Percentiles rank a stretch among this genome's conserved stretches.
Conservation (phyloP, 2,329 filamentous ascomycete genomes). For the Fusarium miscanthi region DNA sequence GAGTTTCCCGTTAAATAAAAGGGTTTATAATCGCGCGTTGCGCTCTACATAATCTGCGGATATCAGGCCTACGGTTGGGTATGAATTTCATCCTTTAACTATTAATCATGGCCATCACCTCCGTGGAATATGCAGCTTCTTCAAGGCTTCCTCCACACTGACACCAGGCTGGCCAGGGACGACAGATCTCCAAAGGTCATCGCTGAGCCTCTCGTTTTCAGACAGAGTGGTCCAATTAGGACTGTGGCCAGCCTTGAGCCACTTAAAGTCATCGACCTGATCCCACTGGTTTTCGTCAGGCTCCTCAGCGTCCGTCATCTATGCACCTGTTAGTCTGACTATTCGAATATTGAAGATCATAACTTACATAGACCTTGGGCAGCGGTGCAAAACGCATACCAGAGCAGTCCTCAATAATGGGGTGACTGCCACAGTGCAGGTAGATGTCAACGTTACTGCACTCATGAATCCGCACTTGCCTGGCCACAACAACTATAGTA, state of each 20-base stretch:
- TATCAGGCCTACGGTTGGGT: background rate
- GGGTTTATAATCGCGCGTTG: constrained; percentile 21
- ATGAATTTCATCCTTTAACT: background rate
- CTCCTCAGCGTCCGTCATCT: constrained; percentile 47
- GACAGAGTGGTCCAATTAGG: constrained; percentile 86
- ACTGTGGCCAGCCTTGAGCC: constrained; percentile 86
- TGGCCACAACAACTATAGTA: constrained; percentile 80
- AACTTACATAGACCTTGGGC: constrained; percentile 75
- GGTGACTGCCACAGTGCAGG: constrained; percentile 81
- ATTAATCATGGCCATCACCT: constrained; percentile 1
- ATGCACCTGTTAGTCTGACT: constrained; percentile 8
- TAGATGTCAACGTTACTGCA: constrained; percentile 86
- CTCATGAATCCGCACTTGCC: constrained; percentile 95
- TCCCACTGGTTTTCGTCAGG: constrained; percentile 78
- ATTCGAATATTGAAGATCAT: background rate
- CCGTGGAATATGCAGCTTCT: constrained; percentile 57
- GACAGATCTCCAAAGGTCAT: constrained; percentile 75
- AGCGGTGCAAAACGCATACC: constrained; percentile 82
- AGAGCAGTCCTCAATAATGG: constrained; percentile 92
- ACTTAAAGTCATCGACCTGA: constrained; percentile 97
- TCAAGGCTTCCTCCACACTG: constrained; percentile 74
- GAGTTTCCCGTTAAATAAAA: constrained; percentile 16
- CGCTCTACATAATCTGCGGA: constrained; percentile 10
- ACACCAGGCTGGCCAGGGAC: constrained; percentile 72
- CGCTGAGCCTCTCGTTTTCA: constrained; percentile 66